Evolutionary conservation across 2,329 filamentous ascomycete species (phyloP), one percentile per base, ranked within the genome.

Genomic region (Fusarium sp.): DNA sequence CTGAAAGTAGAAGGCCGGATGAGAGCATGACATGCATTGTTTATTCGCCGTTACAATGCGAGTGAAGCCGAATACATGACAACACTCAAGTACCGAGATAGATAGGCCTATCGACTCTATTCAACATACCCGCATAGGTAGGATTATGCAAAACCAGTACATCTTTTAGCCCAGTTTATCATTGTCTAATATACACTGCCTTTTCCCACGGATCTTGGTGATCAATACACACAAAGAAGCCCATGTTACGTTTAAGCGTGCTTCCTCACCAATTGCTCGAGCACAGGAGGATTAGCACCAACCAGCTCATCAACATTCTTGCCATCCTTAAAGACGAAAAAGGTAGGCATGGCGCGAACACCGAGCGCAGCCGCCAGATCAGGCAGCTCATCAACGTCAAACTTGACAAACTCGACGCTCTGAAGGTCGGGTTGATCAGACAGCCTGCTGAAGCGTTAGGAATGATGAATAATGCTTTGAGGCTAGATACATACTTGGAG

Each of bases 291-390:
- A 85, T 95, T 95, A 79, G 95, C 95, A 73, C 95, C 95, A 32
- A 97, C 90, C 68, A 98, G 85, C 85, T 94, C 92, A 50, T 85
- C 87, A 39, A 91, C 84, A 87, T 94, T 93, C 83, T 94, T 83
- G 75, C 93, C 95, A 77, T 92, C 84, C 89, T 95, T 94, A 90
- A 95, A 98, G 80, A 97, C 83, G 66, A 93, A 80, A 87, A 98
- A 98, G 32, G 95, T 97, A 66, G 96, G 95, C 95, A 98, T 98
- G 82, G 95, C 95, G 78, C 94, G 91, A 83, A 98, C 90, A 74
- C 90, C 91, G 73, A 97, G 91, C 81, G 97, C 91, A 79, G 92
- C 88, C 35, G 94, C 91, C 59, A 98, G 89, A 1, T 94, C 91
- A 76, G 92, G 87, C 45, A 96, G 86, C 75, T 95, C 88, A 83